Conservation (phyloP, 129 eudicot genomes). For the Silybum marianum region DNA sequence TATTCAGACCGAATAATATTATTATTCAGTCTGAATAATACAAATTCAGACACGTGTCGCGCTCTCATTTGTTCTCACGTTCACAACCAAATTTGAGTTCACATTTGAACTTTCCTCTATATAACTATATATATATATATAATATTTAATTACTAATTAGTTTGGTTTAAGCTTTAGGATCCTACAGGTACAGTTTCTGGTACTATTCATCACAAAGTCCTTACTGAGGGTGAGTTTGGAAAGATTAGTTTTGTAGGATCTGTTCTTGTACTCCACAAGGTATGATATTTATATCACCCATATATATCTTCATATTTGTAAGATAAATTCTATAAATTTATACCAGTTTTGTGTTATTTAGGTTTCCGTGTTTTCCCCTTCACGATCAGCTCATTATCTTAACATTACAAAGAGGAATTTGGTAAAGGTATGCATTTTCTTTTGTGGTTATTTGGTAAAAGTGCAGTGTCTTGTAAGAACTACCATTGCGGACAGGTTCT, state of each 20-base stretch:
- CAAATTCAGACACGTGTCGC: no score
- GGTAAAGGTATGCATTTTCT: slow-evolving; percentile 52
- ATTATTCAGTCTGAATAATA: no score
- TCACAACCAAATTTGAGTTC: no score
- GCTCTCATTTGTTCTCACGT: no score
- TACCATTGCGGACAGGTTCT: no score
- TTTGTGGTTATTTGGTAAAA: neutral
- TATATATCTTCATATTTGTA: slow-evolving; percentile 1
- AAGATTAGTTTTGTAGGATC: slow-evolving; percentile 60
- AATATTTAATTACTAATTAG: slow-evolving; percentile 32
- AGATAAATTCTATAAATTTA: neutral
- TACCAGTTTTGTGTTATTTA: slow-evolving; percentile 27
- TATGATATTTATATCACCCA: slow-evolving; percentile 21
- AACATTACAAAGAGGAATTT: slow-evolving; percentile 67
- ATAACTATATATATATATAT: no score
- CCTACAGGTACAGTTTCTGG: slow-evolving; percentile 74
- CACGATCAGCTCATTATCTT: slow-evolving; percentile 54
- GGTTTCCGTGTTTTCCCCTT: slow-evolving; percentile 76
- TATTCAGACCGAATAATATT: no score
- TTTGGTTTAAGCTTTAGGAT: slow-evolving; percentile 51
- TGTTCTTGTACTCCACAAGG: slow-evolving; percentile 73
- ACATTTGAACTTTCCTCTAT: no score
- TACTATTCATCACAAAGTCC: slow-evolving; percentile 72
- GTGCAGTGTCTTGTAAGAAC: no score
- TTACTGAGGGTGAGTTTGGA: slow-evolving; percentile 52